Percentiles rank a stretch among this genome's conserved stretches.
Evolutionary conservation across 2,329 filamentous ascomycete genomes (phyloP).

Genomic region (Fusarium dimerum): DNA sequence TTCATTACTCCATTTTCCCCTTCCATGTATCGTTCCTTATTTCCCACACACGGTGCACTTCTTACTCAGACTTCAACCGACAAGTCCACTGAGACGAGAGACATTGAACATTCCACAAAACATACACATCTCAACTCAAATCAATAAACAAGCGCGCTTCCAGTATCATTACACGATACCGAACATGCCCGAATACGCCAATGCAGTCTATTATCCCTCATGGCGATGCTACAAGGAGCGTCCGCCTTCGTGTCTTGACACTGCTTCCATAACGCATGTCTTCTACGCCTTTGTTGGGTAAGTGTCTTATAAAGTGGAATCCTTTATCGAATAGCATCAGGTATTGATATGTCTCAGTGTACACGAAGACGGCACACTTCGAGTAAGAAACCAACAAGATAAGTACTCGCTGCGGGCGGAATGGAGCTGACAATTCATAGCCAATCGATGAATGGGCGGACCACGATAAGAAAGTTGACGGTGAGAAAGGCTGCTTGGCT

Average conservation of each 20-base stretch:
- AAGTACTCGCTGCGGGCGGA: too few relatives aligned
- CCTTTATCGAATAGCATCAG: background rate
- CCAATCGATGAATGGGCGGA: slow-evolving; percentile 64
- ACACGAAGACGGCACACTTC: slow-evolving; percentile 34
- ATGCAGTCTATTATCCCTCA: slow-evolving; percentile 63
- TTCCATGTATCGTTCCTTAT: background rate
- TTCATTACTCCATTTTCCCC: background rate
- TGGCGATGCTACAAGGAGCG: slow-evolving; percentile 63
- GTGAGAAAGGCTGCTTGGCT: slow-evolving; percentile 58
- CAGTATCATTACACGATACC: background rate
- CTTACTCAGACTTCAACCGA: background rate
- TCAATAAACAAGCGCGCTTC: background rate
- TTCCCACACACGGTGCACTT: background rate
- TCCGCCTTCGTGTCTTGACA: slow-evolving; percentile 58
- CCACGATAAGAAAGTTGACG: slow-evolving; percentile 59
- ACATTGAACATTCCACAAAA: background rate
- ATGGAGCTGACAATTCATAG: background rate
- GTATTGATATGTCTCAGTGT: slow-evolving; percentile 26
- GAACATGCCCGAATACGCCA: slow-evolving; percentile 28
- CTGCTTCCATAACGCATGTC: slow-evolving; percentile 60
- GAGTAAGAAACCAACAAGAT: slow-evolving; percentile 38
- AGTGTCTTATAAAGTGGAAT: slow-evolving; percentile 3
- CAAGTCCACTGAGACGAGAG: background rate
- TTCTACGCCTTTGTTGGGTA: slow-evolving; percentile 65
- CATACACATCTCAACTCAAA: background rate